These are phyloP conservation scores for Medakamo hakoo DNA, from an alignment of 139 green algal genomes.

Conservation along the genomic window DNA sequence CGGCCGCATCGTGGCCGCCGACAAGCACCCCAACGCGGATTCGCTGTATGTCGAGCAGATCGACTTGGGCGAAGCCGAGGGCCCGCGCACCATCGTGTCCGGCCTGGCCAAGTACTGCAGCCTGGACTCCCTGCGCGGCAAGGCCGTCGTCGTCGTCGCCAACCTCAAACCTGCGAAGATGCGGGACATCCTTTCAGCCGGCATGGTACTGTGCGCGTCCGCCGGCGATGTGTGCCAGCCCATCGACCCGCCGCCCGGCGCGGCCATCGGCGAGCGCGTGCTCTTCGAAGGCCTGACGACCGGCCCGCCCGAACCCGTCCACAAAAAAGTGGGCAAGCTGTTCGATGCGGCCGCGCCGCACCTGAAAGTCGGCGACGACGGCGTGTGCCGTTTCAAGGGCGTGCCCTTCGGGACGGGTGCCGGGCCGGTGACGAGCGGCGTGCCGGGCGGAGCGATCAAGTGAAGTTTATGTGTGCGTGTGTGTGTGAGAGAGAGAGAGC, in stretches of 20 bases:
- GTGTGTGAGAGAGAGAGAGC: too few species aligned
- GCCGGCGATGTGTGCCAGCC: constrained; percentile 24
- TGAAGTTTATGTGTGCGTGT: too few species aligned
- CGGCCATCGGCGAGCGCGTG: neutral
- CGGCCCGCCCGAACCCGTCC: neutral
- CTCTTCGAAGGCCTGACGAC: too few species aligned
- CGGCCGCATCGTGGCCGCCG: constrained; percentile 38
- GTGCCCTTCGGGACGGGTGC: neutral
- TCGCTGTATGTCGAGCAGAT: constrained; percentile 81
- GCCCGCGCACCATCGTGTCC: constrained; percentile 43
- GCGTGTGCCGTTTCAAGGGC: neutral
- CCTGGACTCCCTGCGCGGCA: constrained; percentile 30
- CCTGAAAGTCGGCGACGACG: neutral
- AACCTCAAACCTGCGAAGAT: constrained; percentile 93
- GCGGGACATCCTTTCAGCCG: constrained; percentile 63
- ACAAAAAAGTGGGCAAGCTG: neutral
- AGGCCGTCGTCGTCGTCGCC: constrained; percentile 54
- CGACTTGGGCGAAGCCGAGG: constrained; percentile 52
- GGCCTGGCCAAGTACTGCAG: constrained; percentile 85
- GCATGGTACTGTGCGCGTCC: constrained; percentile 81
- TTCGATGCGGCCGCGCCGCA: neutral
- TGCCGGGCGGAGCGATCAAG: neutral
- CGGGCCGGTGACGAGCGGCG: neutral
- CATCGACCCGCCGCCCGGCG: neutral
- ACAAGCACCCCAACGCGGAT: constrained; percentile 51